Base-by-base conservation (phyloP, 1,284 basidiomycete genomes). In the Ceratorhiza oryzae-sativae region DNA sequence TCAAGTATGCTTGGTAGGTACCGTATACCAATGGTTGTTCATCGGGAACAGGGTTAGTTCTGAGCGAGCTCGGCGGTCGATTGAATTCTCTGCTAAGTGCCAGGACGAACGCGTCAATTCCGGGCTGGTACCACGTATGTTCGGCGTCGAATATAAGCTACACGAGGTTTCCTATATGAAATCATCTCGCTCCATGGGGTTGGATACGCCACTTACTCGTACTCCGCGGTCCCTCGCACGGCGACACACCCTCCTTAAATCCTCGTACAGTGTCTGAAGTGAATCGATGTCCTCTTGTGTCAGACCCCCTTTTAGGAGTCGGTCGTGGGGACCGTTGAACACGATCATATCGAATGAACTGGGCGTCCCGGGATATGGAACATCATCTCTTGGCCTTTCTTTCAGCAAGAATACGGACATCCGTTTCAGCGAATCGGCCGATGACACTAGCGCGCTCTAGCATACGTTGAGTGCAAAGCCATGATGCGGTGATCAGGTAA, bases 1-100 rank as follows among this genome's bases (percentile, higher is more conserved):
- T 86, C 30, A 95, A 85, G 81, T 96, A 96, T 0, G 92, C 90
- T 79, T 96, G 94, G 81, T 89, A 94, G 0, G 94, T 96, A 6
- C 86, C 89, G 79, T 94, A 93, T 1, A 92, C 80, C 5, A 92
- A 81, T 0, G 91, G 92, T 70, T 88, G 88, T 6, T 86, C 80
- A 45, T 63, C 34, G 15, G 30, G 32, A 10, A 13, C 13, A 13
- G 20, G 18, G 30, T 27, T 30, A 23, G 27, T 51, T 15, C 48
- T 51, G 3, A 32, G 48, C 12, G 30, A 27, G 20, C 48, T 36
- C 18, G 51, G 39, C 2, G 42, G 59, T 32, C 39, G 36, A 80
- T 96, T 95, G 81, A 91, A 95, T 76, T 87, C 84, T 18, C 87
- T 85, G 83, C 90, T 92, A 30, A 96, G 84, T 4, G 88, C 83